Percentiles rank a stretch among this genome's conserved stretches.
Evolutionary conservation across 306 rosid genomes (phyloP).

Genomic region (Gynostemma pentaphyllum): DNA sequence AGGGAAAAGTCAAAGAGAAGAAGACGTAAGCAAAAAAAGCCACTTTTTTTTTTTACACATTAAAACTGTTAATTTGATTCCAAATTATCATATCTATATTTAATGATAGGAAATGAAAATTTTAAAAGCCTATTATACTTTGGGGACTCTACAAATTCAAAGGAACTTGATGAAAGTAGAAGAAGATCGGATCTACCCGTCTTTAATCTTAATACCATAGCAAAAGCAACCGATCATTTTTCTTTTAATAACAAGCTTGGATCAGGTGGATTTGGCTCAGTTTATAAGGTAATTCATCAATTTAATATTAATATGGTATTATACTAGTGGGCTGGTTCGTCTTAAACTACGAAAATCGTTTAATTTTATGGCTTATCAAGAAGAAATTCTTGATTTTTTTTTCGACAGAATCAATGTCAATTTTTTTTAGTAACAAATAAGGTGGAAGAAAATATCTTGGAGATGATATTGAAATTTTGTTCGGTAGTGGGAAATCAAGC

Average conservation of each 20-base stretch:
- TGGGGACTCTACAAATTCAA: background rate
- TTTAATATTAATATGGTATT: too few species aligned
- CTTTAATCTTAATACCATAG: background rate
- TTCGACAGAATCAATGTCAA: too few species aligned
- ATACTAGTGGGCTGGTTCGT: too few species aligned
- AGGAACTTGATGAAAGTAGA: conserved; percentile 1
- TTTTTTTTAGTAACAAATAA: too few species aligned
- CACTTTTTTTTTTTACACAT: background rate
- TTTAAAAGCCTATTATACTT: background rate
- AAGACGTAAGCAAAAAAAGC: conserved; percentile 10
- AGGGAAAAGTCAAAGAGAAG: conserved; percentile 5
- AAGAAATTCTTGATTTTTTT: too few species aligned
- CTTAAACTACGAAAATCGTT: too few species aligned
- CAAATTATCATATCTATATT: background rate
- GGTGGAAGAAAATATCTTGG: too few species aligned
- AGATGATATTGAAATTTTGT: too few species aligned
- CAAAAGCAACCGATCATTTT: background rate
- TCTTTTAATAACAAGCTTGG: background rate
- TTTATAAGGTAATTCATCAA: conserved; percentile 8
- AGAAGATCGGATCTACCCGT: background rate
- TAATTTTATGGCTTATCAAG: too few species aligned
- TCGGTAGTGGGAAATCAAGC: too few species aligned
- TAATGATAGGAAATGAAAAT: background rate
- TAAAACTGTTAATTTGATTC: background rate
- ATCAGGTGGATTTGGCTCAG: conserved; percentile 5